A percentile compares a stretch with the other conserved stretches of the same genome.
These are phyloP conservation scores for Cicer chorassanicum DNA, from an alignment of 306 rosid species.

Conservation along the genomic window DNA sequence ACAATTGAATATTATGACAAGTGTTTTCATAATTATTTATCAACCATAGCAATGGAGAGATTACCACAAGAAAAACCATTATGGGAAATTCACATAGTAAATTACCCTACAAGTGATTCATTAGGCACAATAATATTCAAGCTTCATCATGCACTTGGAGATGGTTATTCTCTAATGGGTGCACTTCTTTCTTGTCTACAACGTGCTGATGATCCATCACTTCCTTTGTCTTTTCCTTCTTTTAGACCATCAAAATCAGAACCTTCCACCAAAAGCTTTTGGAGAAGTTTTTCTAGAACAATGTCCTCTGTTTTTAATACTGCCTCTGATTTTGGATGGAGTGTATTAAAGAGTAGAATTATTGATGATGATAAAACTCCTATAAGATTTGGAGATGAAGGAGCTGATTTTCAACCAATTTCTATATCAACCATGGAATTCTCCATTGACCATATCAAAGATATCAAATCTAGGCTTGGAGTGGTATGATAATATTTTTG, in stretches of 20 bases:
- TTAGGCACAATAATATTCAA: conserved; percentile 49
- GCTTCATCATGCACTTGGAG: conserved; percentile 73
- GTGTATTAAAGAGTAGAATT: conserved; percentile 49
- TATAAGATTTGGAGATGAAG: conserved; percentile 52
- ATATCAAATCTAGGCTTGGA: conserved; percentile 60
- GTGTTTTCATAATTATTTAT: conserved; percentile 51
- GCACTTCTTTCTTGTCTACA: conserved; percentile 63
- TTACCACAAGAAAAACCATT: conserved; percentile 52
- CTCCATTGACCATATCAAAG: conserved; percentile 57
- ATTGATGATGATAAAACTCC: conserved; percentile 63
- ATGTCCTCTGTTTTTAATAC: conserved; percentile 47
- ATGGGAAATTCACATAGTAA: conserved; percentile 64
- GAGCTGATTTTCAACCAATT: conserved; percentile 47
- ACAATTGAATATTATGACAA: conserved; percentile 45
- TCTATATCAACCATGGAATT: conserved; percentile 46
- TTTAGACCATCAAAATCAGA: conserved; percentile 19
- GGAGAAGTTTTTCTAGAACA: conserved; percentile 7
- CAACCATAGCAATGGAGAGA: conserved; percentile 44
- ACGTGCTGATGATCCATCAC: conserved; percentile 57
- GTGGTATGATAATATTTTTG: conserved; percentile 51
- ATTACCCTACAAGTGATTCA: conserved; percentile 55
- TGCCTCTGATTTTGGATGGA: conserved; percentile 52
- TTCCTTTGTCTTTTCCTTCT: conserved; percentile 65
- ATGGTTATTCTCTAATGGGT: conserved; percentile 71
- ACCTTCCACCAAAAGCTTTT: background rate